Percentiles rank a stretch among this genome's conserved stretches.
phyloP scores from a whole-genome alignment of 192 early-diverging fungal species.

The Mortierella claussenii region DNA sequence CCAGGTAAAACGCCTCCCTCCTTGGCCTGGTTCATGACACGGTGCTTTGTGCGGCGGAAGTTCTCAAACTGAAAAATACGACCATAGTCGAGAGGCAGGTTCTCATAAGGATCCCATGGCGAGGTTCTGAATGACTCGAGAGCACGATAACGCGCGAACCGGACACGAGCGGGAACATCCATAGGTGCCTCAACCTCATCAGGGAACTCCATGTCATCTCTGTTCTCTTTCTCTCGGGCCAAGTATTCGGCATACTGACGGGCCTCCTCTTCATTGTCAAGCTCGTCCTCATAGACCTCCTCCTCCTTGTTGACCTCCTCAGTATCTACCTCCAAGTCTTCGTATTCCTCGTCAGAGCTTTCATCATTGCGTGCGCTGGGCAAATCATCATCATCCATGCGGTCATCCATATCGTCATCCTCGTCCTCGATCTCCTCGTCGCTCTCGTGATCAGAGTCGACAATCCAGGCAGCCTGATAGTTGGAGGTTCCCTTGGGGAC shows the following conservation, averaged over 20 bases:
- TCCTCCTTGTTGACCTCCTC: conserved; percentile 52
- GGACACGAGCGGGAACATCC: conserved; percentile 80
- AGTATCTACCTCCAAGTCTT: conserved; percentile 52
- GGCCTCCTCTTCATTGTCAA: conserved; percentile 67
- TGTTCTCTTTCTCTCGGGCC: conserved; percentile 69
- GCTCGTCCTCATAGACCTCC: conserved; percentile 56
- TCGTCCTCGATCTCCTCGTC: conserved; percentile 67
- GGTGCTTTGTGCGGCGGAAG: conserved; percentile 81
- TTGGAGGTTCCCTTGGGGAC: conserved; percentile 96
- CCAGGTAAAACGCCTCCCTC: conserved; percentile 70
- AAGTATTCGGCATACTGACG: conserved; percentile 67
- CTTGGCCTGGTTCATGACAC: conserved; percentile 69
- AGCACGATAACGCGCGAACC: conserved; percentile 96
- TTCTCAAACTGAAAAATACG: conserved; percentile 98
- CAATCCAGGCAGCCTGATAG: conserved; percentile 99
- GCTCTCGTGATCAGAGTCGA: conserved; percentile 81
- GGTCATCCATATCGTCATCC: conserved; percentile 60
- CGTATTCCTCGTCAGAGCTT: conserved; percentile 56
- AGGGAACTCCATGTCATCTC: conserved; percentile 89
- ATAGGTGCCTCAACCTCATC: conserved; percentile 97
- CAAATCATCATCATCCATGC: conserved; percentile 55
- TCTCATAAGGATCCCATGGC: conserved; percentile 99
- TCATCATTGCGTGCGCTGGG: conserved; percentile 56
- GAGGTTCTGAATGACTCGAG: conserved; percentile 94
- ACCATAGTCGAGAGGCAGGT: conserved; percentile 94